Evolutionary conservation across 305 asterid genomes (phyloP).

Genomic region (Solanum hybrid): DNA sequence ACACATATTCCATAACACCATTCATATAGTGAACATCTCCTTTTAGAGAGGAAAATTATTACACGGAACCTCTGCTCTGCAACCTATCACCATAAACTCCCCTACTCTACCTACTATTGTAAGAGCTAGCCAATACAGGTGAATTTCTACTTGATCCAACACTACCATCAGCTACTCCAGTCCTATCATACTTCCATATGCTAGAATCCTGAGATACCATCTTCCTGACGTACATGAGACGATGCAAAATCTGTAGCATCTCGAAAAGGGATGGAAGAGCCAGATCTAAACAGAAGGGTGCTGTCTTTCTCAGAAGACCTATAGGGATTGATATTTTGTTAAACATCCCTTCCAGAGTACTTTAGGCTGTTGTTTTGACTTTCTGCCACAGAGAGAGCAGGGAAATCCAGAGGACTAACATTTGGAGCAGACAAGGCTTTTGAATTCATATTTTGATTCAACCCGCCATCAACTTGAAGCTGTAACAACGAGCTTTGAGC

Average conservation of each 20-base stretch:
- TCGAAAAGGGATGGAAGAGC: conserved; percentile 49
- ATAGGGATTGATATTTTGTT: conserved; percentile 34
- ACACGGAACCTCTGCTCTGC: conserved; percentile 14
- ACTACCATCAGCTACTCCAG: conserved; percentile 41
- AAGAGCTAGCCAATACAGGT: not conserved
- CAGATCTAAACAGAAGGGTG: conserved; percentile 35
- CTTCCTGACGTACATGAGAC: conserved; percentile 40
- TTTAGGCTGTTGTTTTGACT: conserved; percentile 36
- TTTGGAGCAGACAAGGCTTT: conserved; percentile 52
- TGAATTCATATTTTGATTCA: conserved; percentile 45
- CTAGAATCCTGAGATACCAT: conserved; percentile 64
- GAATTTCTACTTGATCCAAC: conserved; percentile 70
- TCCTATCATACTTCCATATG: conserved; percentile 68
- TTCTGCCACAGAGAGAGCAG: conserved; percentile 45
- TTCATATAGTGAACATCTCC: not conserved
- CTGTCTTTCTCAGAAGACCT: conserved; percentile 38
- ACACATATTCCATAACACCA: not conserved
- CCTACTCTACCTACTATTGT: conserved; percentile 42
- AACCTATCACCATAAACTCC: conserved; percentile 43
- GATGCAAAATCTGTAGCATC: conserved; percentile 71
- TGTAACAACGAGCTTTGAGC: conserved; percentile 17
- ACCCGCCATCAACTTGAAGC: conserved; percentile 71
- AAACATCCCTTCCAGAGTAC: conserved; percentile 37
- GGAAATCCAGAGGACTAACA: conserved; percentile 51
- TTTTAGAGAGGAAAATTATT: not conserved